Evolutionary conservation across 1,139 yeast genomes (phyloP), one percentile per base, ranked within the genome.

Genomic region (Scheffersomyces cryptocercus): DNA sequence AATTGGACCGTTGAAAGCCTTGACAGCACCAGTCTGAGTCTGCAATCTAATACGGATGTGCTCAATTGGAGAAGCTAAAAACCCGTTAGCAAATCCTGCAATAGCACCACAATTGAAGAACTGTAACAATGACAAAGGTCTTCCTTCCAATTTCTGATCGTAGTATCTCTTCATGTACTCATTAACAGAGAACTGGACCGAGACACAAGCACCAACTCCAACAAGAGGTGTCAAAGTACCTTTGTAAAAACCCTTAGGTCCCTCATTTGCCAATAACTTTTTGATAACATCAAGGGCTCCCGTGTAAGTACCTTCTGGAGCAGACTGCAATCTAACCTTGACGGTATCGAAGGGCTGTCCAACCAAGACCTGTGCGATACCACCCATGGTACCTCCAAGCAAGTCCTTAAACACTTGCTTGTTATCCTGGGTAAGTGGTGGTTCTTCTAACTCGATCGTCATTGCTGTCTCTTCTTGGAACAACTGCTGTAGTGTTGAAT

Each of bases 261-360:
- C 97, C 64, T 90, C 97, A 45, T 85, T 81, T 42, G 77, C 73
- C 40, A 90, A 43, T 43, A 91, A 72, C 55, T 82, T 79, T 56
- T 77, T 79, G 34, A 89, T 82, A 5, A 89, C 96, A 55, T 88
- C 95, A 40, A 81, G 58, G 0, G 97, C 85, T 4, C 90, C 89
- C 11, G 69, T 68, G 54, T 88, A 88, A 20, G 84, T 81, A 3
- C 95, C 93, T 38, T 81, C 84, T 1, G 89, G 82, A 1, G 95
- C 89, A 7, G 93, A 84, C 59, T 91, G 97, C 39, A 91, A 73
- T 50, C 98, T 78, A 32, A 91, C 97, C 65, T 90, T 91, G 38
- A 95, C 88, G 9, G 96, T 88, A 63, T 91, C 98, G 58, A 91
- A 91, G 10, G 98, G 98, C 65, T 91, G 97, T 29, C 97, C 97